Conservation (phyloP, 2,329 filamentous ascomycete genomes). For the Aspergillus carbonarius region DNA sequence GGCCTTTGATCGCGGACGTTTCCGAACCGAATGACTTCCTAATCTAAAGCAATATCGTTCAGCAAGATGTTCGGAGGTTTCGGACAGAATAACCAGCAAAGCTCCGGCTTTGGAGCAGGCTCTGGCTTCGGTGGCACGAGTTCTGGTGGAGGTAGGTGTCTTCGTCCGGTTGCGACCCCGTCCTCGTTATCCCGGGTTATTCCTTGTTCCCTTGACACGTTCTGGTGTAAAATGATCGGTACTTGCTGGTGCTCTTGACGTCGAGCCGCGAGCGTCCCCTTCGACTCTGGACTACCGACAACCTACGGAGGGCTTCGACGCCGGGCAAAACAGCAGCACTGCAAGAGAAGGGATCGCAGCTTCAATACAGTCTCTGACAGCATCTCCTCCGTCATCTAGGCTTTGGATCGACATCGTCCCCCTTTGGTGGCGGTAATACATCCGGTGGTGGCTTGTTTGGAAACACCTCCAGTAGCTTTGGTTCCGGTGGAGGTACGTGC, state of each 20-base stretch:
- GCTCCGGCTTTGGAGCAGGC: conserved; percentile 40
- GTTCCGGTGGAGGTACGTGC: conserved; percentile 45
- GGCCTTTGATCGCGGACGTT: background rate
- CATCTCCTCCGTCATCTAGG: conserved; percentile 39
- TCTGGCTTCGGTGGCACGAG: conserved; percentile 36
- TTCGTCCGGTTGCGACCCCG: conserved; percentile 7
- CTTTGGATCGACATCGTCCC: conserved; percentile 40
- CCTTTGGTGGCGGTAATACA: conserved; percentile 37
- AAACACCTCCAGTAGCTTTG: conserved; percentile 40
- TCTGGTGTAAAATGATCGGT: conserved; percentile 14
- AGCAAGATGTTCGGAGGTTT: conserved; percentile 52
- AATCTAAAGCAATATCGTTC: conserved; percentile 23
- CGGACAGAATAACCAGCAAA: conserved; percentile 57
- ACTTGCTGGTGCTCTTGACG: conserved; percentile 30
- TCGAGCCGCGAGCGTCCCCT: conserved; percentile 28
- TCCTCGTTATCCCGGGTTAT: conserved; percentile 9
- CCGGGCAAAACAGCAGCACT: conserved; percentile 26
- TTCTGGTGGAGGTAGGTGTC: conserved; percentile 40
- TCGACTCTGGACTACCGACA: conserved; percentile 20
- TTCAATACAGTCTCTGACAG: conserved; percentile 41
- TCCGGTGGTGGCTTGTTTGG: conserved; percentile 37
- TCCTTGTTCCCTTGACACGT: conserved; percentile 4
- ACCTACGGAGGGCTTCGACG: conserved; percentile 27
- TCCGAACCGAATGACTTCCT: conserved; percentile 32
- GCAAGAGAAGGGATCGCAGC: conserved; percentile 34